Evolutionary conservation across 164 flowering plant genomes (phyloP).

Genomic region (Annona cherimola): DNA sequence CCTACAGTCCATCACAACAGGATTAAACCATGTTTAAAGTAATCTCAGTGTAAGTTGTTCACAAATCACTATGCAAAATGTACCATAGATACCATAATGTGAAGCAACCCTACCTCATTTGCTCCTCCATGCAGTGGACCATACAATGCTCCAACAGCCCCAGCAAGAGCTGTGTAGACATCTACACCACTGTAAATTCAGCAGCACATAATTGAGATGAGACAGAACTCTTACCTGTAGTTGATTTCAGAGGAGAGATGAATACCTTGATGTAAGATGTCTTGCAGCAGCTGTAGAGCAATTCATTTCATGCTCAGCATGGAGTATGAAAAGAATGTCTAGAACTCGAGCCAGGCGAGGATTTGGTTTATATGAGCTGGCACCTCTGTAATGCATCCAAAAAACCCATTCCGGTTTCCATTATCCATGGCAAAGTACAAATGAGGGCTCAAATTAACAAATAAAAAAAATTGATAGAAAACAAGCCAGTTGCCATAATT

Average conservation of each 20-base stretch:
- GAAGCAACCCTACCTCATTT: conserved; percentile 67
- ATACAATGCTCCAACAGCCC: conserved; percentile 97
- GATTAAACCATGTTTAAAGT: background rate
- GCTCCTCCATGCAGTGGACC: conserved; percentile 99
- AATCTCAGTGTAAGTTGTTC: background rate
- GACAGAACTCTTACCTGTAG: background rate
- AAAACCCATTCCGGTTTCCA: background rate
- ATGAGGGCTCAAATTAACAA: background rate
- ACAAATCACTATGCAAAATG: background rate
- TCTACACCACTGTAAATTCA: conserved; percentile 76
- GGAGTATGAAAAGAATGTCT: conserved; percentile 87
- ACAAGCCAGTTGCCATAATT: background rate
- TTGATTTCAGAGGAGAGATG: conserved; percentile 7
- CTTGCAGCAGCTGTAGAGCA: conserved; percentile 99
- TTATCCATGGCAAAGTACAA: background rate
- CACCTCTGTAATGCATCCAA: conserved; percentile 51
- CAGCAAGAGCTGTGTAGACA: conserved; percentile 98
- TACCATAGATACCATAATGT: background rate
- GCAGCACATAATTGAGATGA: background rate
- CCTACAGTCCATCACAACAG: conserved; percentile 37
- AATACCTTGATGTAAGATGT: conserved; percentile 94
- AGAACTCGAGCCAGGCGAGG: conserved; percentile 90
- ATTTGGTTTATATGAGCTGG: conserved; percentile 84
- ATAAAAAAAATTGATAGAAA: background rate
- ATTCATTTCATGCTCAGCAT: conserved; percentile 99